Evolutionary conservation across 352 stramenopile genomes (phyloP), one percentile per base, ranked within the genome.

Genomic region (Albugo candida): DNA sequence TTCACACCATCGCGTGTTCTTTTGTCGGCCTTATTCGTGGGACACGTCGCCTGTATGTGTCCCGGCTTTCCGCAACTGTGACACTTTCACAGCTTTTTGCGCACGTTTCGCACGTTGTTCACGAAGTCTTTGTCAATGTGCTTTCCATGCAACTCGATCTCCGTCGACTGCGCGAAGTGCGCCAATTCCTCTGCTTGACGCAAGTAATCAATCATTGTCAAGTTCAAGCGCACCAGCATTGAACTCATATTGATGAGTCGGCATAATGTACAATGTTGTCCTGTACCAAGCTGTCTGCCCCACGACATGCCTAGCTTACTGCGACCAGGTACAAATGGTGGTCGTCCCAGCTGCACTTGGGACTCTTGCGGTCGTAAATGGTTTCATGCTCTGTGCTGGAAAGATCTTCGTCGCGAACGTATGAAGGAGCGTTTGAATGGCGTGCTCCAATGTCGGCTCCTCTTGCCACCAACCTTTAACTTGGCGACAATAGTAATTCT

Each of bases 191-290:
- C n/a, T n/a, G n/a, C n/a, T n/a, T n/a, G n/a, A n/a, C n/a, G n/a
- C n/a, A n/a, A n/a, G n/a, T 49, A 21, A 37, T 55, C 48, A 5
- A 2, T 11, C 2, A 48, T 44, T 1, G 6, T 41, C 0, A 10
- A 2, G 18, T 40, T 44, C 1, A 48, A 20, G 38, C 41, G 45
- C 4, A 49, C 48, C 36, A 51, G 40, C 41, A 55, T 35, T 1
- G 52, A 38, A 41, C 48, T 13, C 41, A 20, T 37, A 58, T 17
- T n/a, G 54, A 37, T 13, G 40, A 34, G 2, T 41, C 54, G 18
- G 42, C 52, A 46, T 51, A 46, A 44, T 54, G 52, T n/a, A n/a
- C n/a, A n/a, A n/a, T n/a, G n/a, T n/a, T n/a, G n/a, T n/a, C n/a
- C n/a, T n/a, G n/a, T n/a, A n/a, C n/a, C n/a, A n/a, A n/a, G n/a